Percentiles rank a stretch among this genome's conserved stretches.
Conservation (phyloP, 495 filamentous ascomycete genomes). For the Chaetomium tenue region DNA sequence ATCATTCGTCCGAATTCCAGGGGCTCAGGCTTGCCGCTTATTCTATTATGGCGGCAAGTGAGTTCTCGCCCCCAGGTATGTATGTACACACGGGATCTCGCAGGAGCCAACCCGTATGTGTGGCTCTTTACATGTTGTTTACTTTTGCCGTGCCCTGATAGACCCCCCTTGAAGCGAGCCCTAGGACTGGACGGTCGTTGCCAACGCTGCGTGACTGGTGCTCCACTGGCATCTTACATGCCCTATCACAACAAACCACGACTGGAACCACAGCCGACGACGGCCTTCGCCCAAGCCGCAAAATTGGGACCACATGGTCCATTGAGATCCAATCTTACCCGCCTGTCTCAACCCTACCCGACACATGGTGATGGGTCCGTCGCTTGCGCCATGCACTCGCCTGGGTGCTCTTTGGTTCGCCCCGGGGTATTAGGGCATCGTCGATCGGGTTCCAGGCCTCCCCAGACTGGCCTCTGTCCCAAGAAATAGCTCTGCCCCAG, state of each 20-base stretch:
- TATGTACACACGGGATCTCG: too few species aligned
- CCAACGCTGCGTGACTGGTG: neutral
- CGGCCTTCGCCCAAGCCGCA: neutral
- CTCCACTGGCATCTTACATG: neutral
- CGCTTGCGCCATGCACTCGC: neutral
- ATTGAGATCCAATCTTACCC: neutral
- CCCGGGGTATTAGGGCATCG: too few species aligned
- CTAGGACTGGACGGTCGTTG: neutral
- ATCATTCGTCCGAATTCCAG: neutral
- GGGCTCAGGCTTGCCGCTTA: too few species aligned
- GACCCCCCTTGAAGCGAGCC: neutral
- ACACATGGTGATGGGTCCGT: neutral
- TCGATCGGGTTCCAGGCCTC: too few species aligned
- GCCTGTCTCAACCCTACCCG: neutral
- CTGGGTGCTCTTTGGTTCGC: neutral
- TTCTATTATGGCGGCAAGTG: too few species aligned
- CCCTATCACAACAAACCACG: neutral
- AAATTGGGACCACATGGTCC: neutral
- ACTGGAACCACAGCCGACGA: neutral
- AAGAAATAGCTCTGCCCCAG: too few species aligned
- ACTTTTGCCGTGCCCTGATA: neutral
- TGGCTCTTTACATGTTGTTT: neutral
- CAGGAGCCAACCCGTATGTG: neutral
- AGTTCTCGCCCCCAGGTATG: too few species aligned
- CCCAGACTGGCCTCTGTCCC: too few species aligned